A percentile compares a stretch with the other conserved stretches of the same genome.
These are phyloP conservation scores for Darksidea phi DNA, from an alignment of 495 filamentous ascomycete species.

Conservation along the genomic window DNA sequence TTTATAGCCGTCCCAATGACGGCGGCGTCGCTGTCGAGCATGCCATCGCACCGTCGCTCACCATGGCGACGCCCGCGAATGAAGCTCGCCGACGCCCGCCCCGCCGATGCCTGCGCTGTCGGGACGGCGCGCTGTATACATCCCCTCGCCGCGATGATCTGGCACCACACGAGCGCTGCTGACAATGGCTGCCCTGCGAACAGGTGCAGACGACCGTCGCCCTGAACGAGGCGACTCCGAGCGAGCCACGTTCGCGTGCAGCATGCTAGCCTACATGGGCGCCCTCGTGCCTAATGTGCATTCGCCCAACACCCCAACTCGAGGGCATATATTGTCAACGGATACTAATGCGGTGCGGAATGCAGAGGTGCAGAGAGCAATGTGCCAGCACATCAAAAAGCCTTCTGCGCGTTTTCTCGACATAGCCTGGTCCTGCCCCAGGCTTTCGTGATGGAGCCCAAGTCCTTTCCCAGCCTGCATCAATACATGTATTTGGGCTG, in stretches of 20 bases:
- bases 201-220: constrained; percentile 19
- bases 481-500: constrained; percentile 35
- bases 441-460: constrained; percentile 16
- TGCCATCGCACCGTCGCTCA: too few species aligned
- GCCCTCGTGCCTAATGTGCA: constrained; percentile 32
- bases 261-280: constrained; percentile 27
- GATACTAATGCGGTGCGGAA: constrained; percentile 34
- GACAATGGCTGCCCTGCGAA: constrained; percentile 32
- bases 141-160: constrained; percentile 27
- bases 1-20: constrained; percentile 3
- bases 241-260: constrained; percentile 28
- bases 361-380: constrained; percentile 27
- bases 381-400: constrained; percentile 37
- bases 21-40: constrained; percentile 9
- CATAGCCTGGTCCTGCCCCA: constrained; percentile 30
- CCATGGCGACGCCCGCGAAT: too few species aligned
- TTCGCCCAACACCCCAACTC: constrained; percentile 32
- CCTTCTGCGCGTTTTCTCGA: constrained; percentile 21
- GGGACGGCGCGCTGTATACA: constrained; percentile 28
- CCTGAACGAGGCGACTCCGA: constrained; percentile 27
- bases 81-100: background rate
- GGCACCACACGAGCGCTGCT: constrained; percentile 31
- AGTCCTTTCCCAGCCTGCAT: constrained; percentile 20
- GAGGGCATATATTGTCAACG: constrained; percentile 28
- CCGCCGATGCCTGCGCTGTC: constrained; percentile 6